Conservation (phyloP, 179 eudicot species). For the Monotropa hypopitys region DNA sequence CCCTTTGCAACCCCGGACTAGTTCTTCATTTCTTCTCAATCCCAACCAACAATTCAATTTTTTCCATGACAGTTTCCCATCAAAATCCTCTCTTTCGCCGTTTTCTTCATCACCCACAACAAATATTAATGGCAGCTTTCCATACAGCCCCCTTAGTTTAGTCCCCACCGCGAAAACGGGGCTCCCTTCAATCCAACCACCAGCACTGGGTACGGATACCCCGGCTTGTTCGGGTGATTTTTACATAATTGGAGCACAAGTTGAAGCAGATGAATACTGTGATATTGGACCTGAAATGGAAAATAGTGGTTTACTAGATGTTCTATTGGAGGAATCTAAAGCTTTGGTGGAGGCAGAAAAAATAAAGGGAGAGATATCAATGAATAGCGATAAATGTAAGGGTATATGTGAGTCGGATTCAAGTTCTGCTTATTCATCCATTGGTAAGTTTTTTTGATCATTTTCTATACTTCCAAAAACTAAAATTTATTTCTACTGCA, state of each 20-base stretch:
- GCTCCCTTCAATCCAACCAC: slow-evolving; percentile 37
- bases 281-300: not conserved
- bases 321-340: slow-evolving; percentile 28
- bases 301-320: slow-evolving; percentile 37
- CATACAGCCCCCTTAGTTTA: not conserved
- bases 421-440: slow-evolving; percentile 16
- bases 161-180: not conserved
- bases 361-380: not conserved
- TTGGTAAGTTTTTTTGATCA: slow-evolving; percentile 14
- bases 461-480: not conserved
- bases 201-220: not conserved
- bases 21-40: slow-evolving; percentile 14
- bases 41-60: slow-evolving; percentile 15
- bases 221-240: slow-evolving; percentile 12
- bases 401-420: not conserved
- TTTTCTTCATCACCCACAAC: slow-evolving; percentile 4
- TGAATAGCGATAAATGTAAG: not conserved
- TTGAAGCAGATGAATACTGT: slow-evolving; percentile 9
- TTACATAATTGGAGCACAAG: slow-evolving; percentile 7
- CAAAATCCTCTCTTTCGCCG: not conserved
- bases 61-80: slow-evolving; percentile 6
- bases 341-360: slow-evolving; percentile 12
- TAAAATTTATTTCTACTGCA: not conserved
- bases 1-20: not conserved
- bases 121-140: not conserved